A percentile compares a stretch with the other conserved stretches of the same genome.
These are phyloP conservation scores for Tulasnella sp. DNA, from an alignment of 768 basidiomycete species.

Conservation along the genomic window DNA sequence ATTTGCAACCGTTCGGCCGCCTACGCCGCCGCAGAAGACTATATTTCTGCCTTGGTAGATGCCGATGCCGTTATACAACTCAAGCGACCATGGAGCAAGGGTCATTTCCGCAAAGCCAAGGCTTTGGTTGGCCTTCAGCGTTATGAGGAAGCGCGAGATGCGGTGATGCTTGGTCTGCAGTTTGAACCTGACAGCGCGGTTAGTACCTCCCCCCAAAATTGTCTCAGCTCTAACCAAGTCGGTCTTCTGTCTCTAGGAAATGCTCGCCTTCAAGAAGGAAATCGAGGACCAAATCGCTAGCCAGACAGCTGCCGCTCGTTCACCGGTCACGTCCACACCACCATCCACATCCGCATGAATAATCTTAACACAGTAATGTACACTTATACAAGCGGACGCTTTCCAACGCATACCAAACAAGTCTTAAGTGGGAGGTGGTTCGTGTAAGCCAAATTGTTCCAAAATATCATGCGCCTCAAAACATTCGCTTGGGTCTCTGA, in stretches of 20 bases:
- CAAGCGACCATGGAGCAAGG: slow-evolving; percentile 85
- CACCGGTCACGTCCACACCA: slow-evolving; percentile 2
- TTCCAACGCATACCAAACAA: not conserved
- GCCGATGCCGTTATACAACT: slow-evolving; percentile 81
- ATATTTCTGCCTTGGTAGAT: slow-evolving; percentile 66
- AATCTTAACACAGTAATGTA: too few relatives aligned
- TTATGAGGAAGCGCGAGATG: slow-evolving; percentile 65
- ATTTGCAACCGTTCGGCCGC: slow-evolving; percentile 89
- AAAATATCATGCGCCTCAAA: slow-evolving; percentile 33
- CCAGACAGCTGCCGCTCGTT: slow-evolving; percentile 3
- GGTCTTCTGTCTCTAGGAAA: slow-evolving; percentile 6
- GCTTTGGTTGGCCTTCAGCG: slow-evolving; percentile 63
- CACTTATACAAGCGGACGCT: not conserved
- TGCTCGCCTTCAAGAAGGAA: slow-evolving; percentile 16
- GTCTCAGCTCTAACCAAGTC: not conserved
- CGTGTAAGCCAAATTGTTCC: not conserved
- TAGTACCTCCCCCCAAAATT: slow-evolving; percentile 20
- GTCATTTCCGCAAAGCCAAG: slow-evolving; percentile 88
- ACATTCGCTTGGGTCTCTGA: slow-evolving; percentile 57
- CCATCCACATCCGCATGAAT: not conserved
- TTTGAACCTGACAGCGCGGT: slow-evolving; percentile 65
- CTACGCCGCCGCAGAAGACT: slow-evolving; percentile 63
- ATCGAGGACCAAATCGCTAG: slow-evolving; percentile 16
- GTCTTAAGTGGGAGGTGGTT: not conserved
- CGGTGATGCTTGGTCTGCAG: slow-evolving; percentile 68